A percentile compares a stretch with the other conserved stretches of the same genome.
These are phyloP conservation scores for Hypocrella siamensis DNA, from an alignment of 2,329 filamentous ascomycete species.

Conservation along the genomic window DNA sequence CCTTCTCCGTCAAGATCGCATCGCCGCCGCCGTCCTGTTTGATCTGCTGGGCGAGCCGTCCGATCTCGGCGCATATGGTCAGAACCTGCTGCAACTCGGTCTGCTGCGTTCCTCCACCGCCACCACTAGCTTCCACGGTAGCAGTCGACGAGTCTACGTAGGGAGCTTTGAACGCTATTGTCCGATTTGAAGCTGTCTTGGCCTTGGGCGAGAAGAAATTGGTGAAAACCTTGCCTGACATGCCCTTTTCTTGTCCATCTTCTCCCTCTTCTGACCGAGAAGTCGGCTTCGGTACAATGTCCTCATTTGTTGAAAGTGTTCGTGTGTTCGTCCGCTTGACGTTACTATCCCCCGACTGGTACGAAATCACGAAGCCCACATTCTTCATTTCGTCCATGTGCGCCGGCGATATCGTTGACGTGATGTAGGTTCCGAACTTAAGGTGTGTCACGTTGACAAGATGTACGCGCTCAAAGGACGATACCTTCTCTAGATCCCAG, in stretches of 20 bases:
- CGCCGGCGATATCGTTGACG: slow-evolving; percentile 62
- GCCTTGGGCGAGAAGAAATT: slow-evolving; percentile 25
- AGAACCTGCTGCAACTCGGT: slow-evolving; percentile 41
- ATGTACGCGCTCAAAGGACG: slow-evolving; percentile 75
- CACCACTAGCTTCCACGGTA: slow-evolving; percentile 31
- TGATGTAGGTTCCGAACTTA: slow-evolving; percentile 76
- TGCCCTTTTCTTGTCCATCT: no score
- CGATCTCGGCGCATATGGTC: slow-evolving; percentile 61
- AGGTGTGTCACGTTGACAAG: slow-evolving; percentile 59
- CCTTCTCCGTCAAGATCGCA: slow-evolving; percentile 34
- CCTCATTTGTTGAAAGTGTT: slow-evolving; percentile 45
- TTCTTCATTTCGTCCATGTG: slow-evolving; percentile 70
- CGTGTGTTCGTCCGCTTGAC: slow-evolving; percentile 72
- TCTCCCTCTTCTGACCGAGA: slow-evolving; percentile 8
- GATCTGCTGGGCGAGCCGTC: slow-evolving; percentile 44
- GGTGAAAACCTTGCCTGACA: slow-evolving; percentile 21
- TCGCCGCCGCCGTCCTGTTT: slow-evolving; percentile 23
- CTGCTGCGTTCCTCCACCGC: slow-evolving; percentile 22
- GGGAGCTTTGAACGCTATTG: slow-evolving; percentile 39
- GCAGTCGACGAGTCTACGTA: slow-evolving; percentile 37
- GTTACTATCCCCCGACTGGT: slow-evolving; percentile 55
- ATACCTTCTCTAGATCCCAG: slow-evolving; percentile 90
- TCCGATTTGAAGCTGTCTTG: slow-evolving; percentile 18
- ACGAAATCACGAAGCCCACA: slow-evolving; percentile 68
- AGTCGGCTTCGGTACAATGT: slow-evolving; percentile 12